phyloP scores from a whole-genome alignment of 2,329 filamentous ascomycete genomes.

The Fusarium citri region DNA sequence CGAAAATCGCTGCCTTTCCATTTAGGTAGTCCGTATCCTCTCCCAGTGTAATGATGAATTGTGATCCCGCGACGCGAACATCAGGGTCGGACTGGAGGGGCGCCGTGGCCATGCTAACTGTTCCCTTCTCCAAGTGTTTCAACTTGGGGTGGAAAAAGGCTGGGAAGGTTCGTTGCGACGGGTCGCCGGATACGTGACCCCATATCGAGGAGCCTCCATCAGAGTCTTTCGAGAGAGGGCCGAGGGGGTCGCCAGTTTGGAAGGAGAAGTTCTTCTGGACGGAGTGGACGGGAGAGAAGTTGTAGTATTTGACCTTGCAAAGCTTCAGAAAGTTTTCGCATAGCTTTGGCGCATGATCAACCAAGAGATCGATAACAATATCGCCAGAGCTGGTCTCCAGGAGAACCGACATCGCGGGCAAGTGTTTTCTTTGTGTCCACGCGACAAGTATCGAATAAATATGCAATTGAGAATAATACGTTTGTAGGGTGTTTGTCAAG shows the following conservation, averaged over 20 bases:
- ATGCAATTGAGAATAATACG: not conserved
- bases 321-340: constrained; percentile 99
- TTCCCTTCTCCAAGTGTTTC: constrained; percentile 89
- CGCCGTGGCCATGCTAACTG: constrained; percentile 97
- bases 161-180: constrained; percentile 79
- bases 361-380: constrained; percentile 91
- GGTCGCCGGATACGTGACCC: constrained; percentile 77
- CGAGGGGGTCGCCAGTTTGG: constrained; percentile 94
- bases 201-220: constrained; percentile 96
- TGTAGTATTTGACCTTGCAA: constrained; percentile 99
- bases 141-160: constrained; percentile 88
- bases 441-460: not conserved
- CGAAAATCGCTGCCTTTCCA: constrained; percentile 94
- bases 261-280: constrained; percentile 97
- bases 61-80: constrained; percentile 83
- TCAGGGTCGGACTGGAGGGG: constrained; percentile 81
- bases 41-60: constrained; percentile 93
- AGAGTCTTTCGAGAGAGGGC: constrained; percentile 83
- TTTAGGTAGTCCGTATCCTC: constrained; percentile 92
- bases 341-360: constrained; percentile 88
- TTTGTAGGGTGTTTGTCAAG: not conserved
- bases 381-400: constrained; percentile 94
- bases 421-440: not conserved
- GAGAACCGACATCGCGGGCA: constrained; percentile 81
- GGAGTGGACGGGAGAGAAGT: constrained; percentile 91